Evolutionary conservation across 192 early-diverging fungal species (phyloP), one percentile per base, ranked within the genome.

Genomic region (Linnemannia zychae): DNA sequence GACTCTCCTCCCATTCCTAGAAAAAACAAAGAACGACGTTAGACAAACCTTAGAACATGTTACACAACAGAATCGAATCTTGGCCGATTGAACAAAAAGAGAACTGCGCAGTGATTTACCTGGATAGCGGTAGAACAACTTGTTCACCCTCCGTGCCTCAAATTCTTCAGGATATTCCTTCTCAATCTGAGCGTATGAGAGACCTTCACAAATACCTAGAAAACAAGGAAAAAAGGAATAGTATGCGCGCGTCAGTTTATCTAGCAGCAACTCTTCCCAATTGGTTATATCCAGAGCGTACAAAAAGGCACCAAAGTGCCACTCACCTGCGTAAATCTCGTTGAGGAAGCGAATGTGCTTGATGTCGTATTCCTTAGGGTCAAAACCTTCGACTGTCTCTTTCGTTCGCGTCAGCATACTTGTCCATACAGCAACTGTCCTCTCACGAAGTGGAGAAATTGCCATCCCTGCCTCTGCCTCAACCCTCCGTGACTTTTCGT

Each of bases 51-150:
- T 28, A 12, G 24, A 31, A 63, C 28, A 63, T 63, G 57, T 63
- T 63, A 63, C 57, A 63, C 57, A 33, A 60, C 15, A n/a, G 16
- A 72, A 9, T 47, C 22, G 1, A 4, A 33, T 17, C 28, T 17
- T 36, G 11, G 37, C 53, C 37, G 7, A 31, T 11, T 17, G 18
- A 34, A 52, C n/a, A 40, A 20, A 24, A 33, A 33, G 1, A 63
- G 24, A 28, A 60, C 16, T 47, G 15, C n/a, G 24, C 4, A 22
- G 20, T n/a, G 13, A 18, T 33, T 31, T 74, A 78, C 81, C 98
- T 7, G 98, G 98, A 84, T 99, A 99, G 34, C 98, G 92, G 76
- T 98, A 98, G 87, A 95, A 91, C 52, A 99, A 90, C 88, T 99
- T 99, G 89, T 97, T 95, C 49, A 89, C 88, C 80, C 92, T 89